Base-by-base conservation (phyloP, 371 early-diverging fungal genomes). In the Mucor mucedo region DNA sequence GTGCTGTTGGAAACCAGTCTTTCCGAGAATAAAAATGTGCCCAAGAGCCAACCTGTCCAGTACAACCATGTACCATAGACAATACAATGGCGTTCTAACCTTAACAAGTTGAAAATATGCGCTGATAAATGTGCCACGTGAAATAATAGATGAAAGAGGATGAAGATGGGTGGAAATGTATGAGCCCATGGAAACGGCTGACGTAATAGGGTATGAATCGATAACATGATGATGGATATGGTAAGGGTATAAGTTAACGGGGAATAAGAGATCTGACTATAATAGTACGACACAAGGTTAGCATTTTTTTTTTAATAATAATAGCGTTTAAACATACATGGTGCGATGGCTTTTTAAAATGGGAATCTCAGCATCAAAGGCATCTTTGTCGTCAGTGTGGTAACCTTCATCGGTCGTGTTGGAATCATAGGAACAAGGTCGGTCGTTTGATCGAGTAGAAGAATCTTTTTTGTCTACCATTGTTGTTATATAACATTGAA, bases 11-110 rank as follows among this genome's bases (percentile, higher is more conserved):
- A 9, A 73, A 63, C 2, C 1, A 81, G 66, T 38, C 77, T 52
- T 50, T 81, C 72, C 29, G 73, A 70, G 58, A 82, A 81, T 10
- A 82, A 70, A 29, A 81, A 71, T 3, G 74, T 66, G 4, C 84
- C 78, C 5, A 88, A 70, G 1, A 84, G 72, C 85, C 88, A 85
- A 10, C 88, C 88, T 30, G 84, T 81, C 79, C 86, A 88, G 27
- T 84, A 83, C 4, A 85, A 70, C 82, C 84, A 84, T 3, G 88
- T 86, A 13, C 88, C 88, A 60, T 86, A 88, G 8, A 86, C 79
- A 9, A 88, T 84, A 45, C 84, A 83, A 40, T 71, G 77, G 32
- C 84, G 78, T 57, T 88, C 88, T 1, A 88, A 47, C 7, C 60
- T 55, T 5, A 77, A 69, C 56, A 70, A 75, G 14, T 80, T 76